Evolutionary conservation across 1,139 yeast species (phyloP).

Genomic region (Candida glucosophila): DNA sequence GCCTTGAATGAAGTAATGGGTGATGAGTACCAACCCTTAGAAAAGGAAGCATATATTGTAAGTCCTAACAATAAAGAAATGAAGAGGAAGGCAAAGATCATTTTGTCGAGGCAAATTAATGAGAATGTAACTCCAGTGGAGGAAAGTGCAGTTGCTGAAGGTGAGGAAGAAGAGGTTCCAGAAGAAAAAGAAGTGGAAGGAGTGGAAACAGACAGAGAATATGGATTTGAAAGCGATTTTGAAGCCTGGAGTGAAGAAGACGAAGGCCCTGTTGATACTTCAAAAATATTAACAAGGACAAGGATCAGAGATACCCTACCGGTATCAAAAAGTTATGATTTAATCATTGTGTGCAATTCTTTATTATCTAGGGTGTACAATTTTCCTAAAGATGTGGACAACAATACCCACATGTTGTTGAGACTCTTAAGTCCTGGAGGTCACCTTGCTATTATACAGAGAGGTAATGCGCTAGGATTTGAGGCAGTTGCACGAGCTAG

Average conservation of each 20-base stretch:
- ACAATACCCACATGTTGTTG: constrained; percentile 52
- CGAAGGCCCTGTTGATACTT: constrained; percentile 52
- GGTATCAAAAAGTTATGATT: constrained; percentile 50
- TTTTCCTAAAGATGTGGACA: constrained; percentile 71
- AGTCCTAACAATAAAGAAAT: constrained; percentile 57
- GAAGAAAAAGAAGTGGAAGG: constrained; percentile 9
- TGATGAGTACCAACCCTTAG: constrained; percentile 46
- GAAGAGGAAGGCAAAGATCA: constrained; percentile 71
- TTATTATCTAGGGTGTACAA: constrained; percentile 49
- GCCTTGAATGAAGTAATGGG: constrained; percentile 83
- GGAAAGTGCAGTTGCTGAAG: too few relatives aligned
- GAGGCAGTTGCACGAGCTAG: constrained; percentile 87
- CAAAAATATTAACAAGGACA: constrained; percentile 44
- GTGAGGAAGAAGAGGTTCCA: constrained; percentile 7
- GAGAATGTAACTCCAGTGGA: too few relatives aligned
- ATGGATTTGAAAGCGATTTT: constrained; percentile 8
- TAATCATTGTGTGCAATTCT: constrained; percentile 82
- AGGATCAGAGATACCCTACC: constrained; percentile 43
- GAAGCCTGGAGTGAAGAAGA: constrained; percentile 10
- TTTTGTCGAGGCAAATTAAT: constrained; percentile 60
- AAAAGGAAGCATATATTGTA: constrained; percentile 64
- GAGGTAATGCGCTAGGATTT: constrained; percentile 87
- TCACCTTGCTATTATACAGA: constrained; percentile 65
- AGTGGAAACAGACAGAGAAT: constrained; percentile 9
- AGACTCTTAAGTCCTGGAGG: constrained; percentile 69